Evolutionary conservation across 352 stramenopile genomes (phyloP), one percentile per base, ranked within the genome.

Genomic region (Pythium scleroteichum): DNA sequence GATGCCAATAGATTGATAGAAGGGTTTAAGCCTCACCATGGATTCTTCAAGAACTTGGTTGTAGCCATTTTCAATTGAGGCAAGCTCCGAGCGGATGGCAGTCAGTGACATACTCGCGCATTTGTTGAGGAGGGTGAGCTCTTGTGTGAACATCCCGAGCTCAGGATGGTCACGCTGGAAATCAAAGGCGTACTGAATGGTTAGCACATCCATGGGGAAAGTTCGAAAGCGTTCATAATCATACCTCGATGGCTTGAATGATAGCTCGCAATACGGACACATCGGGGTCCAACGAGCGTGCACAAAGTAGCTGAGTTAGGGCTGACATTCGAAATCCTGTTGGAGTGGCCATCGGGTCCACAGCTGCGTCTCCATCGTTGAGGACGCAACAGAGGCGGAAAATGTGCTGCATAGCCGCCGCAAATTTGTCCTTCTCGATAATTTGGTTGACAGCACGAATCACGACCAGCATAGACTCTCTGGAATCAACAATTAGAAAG

Each of bases 301-400:
- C 41, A 17, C 42, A 38, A 20, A 53, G 42, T 12, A 61, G 10
- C 41, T 61, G 26, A 0, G 53, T 39, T 17, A 61, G 42, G 1
- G 53, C 22, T 12, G 26, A 52, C 10, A 53, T 38, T 6, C 53
- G 53, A 16, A 61, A 53, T 2, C 53, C 53, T 27, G 35, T 46
- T n/a, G n/a, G 41, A 22, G n/a, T n/a, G 22, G 27, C 22, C 14
- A 33, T 33, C 42, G 53, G 10, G 2, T 41, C 9, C 16, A 5
- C n/a, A 6, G 27, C 29, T 14, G 33, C 26, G 24, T 49, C 52
- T 0, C 26, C 52, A 17, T 44, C 20, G 27, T 53, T 53, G 17
- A 53, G 12, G 8, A 47, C 3, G 53, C 53, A 61, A 29, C 26
- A 46, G n/a, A 61, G 22, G 14, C 17, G 19, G 29, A 61, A 61